Evolutionary conservation across 805 yeast genomes (phyloP).

Genomic region (Wickerhamiella kurtzmanii): DNA sequence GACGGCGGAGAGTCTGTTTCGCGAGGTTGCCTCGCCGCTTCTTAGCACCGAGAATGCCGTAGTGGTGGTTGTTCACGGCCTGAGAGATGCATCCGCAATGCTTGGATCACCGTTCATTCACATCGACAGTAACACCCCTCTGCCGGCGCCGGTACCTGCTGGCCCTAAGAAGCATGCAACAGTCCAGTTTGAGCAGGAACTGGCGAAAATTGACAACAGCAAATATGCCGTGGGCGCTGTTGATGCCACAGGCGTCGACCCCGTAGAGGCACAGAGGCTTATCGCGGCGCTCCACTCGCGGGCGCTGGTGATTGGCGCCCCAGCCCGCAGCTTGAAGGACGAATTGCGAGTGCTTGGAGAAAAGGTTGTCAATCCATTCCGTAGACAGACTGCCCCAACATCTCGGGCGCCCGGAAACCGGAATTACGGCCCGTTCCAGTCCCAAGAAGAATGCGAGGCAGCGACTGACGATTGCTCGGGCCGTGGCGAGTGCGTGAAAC

Average conservation of each 20-base stretch:
- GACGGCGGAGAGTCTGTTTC: constrained; percentile 7
- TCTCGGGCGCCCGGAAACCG: neutral
- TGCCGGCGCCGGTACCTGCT: neutral
- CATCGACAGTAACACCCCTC: constrained; percentile 3
- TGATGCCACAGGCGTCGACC: neutral
- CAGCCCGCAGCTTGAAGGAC: constrained; percentile 2
- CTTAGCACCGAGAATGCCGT: constrained; percentile 11
- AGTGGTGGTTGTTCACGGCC: constrained; percentile 15
- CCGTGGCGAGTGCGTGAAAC: constrained; percentile 27
- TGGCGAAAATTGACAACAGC: neutral
- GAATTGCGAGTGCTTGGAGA: neutral
- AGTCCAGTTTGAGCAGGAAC: neutral
- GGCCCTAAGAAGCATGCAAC: too few species aligned
- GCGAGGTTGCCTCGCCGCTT: constrained; percentile 14
- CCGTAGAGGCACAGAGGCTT: constrained; percentile 1
- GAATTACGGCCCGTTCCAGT: constrained; percentile 10
- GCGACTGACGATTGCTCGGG: constrained; percentile 27
- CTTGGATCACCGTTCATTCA: constrained; percentile 14
- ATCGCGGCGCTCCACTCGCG: constrained; percentile 4
- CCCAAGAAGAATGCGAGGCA: constrained; percentile 24
- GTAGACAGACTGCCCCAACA: neutral
- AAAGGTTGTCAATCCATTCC: neutral
- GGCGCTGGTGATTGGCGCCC: constrained; percentile 15
- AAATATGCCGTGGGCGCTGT: constrained; percentile 1
- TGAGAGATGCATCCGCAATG: constrained; percentile 10